A percentile compares a stretch with the other conserved stretches of the same genome.
Conservation (phyloP, 2,329 filamentous ascomycete species). For the Pestalotiopsis sp. region DNA sequence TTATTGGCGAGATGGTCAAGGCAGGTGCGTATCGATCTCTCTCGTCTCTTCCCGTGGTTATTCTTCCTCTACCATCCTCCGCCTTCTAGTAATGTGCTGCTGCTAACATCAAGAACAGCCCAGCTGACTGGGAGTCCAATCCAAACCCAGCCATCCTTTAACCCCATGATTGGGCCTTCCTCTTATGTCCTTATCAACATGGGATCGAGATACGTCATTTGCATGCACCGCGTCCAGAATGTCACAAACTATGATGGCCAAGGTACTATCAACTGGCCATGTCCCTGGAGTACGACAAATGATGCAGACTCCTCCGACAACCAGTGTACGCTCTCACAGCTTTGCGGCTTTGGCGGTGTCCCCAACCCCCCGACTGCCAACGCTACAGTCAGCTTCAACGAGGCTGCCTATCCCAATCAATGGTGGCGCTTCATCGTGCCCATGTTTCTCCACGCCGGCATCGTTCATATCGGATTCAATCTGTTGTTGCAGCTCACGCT, state of each 20-base stretch:
- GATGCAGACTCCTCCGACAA: constrained; percentile 49
- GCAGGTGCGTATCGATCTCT: constrained; percentile 58
- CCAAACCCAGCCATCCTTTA: constrained; percentile 82
- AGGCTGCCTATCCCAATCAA: constrained; percentile 75
- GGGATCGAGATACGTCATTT: constrained; percentile 89
- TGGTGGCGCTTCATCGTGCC: constrained; percentile 97
- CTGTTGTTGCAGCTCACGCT: constrained; percentile 88
- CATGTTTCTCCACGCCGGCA: constrained; percentile 91
- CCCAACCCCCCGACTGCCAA: constrained; percentile 58
- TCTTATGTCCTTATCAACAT: constrained; percentile 92
- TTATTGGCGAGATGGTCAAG: constrained; percentile 84
- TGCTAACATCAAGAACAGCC: constrained; percentile 35
- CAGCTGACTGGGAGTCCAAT: constrained; percentile 78
- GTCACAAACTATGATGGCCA: constrained; percentile 55
- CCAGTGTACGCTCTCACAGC: constrained; percentile 73
- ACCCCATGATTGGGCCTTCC: constrained; percentile 96
- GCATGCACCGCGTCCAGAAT: constrained; percentile 82
- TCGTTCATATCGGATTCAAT: constrained; percentile 97
- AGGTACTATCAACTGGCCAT: constrained; percentile 66
- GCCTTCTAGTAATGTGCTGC: not conserved
- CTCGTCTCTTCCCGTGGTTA: constrained; percentile 34
- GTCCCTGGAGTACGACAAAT: constrained; percentile 75
- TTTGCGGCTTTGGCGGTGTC: constrained; percentile 83
- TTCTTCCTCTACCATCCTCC: not conserved
- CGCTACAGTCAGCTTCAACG: constrained; percentile 39